A percentile compares a stretch with the other conserved stretches of the same genome.
Conservation (phyloP, 2,329 filamentous ascomycete species). For the Fusarium zealandicum region DNA sequence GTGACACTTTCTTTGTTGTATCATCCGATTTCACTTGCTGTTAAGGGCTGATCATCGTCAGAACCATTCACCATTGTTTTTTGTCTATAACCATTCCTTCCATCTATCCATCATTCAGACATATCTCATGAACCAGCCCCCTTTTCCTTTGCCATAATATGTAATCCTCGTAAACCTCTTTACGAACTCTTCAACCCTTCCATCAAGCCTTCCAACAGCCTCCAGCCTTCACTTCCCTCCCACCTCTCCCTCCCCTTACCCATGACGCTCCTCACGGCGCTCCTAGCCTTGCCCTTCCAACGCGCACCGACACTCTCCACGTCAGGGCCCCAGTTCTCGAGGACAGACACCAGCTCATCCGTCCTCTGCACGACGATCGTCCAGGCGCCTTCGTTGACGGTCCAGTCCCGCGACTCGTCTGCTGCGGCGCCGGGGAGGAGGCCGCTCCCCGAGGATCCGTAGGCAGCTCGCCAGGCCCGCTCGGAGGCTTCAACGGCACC, state of each 20-base stretch:
- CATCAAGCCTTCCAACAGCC: slow-evolving; percentile 62
- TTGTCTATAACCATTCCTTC: slow-evolving; percentile 13
- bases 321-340: slow-evolving; percentile 78
- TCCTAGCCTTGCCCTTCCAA: slow-evolving; percentile 90
- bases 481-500: slow-evolving; percentile 85
- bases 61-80: slow-evolving; percentile 5
- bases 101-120: background rate
- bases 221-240: slow-evolving; percentile 79
- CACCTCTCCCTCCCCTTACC: slow-evolving; percentile 81
- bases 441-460: slow-evolving; percentile 57
- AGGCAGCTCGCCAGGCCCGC: slow-evolving; percentile 83
- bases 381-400: slow-evolving; percentile 70
- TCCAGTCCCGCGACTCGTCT: slow-evolving; percentile 46
- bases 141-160: background rate
- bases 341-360: slow-evolving; percentile 79
- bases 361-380: slow-evolving; percentile 77
- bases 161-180: background rate
- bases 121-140: slow-evolving; percentile 9
- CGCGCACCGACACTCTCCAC: slow-evolving; percentile 74
- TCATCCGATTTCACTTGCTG: too few species aligned
- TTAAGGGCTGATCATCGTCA: background rate
- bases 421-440: slow-evolving; percentile 53
- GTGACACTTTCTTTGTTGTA: background rate
- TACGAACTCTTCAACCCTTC: slow-evolving; percentile 57
- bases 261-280: slow-evolving; percentile 82